phyloP scores from a whole-genome alignment of 805 yeast species.

The Torulaspora indica region DNA sequence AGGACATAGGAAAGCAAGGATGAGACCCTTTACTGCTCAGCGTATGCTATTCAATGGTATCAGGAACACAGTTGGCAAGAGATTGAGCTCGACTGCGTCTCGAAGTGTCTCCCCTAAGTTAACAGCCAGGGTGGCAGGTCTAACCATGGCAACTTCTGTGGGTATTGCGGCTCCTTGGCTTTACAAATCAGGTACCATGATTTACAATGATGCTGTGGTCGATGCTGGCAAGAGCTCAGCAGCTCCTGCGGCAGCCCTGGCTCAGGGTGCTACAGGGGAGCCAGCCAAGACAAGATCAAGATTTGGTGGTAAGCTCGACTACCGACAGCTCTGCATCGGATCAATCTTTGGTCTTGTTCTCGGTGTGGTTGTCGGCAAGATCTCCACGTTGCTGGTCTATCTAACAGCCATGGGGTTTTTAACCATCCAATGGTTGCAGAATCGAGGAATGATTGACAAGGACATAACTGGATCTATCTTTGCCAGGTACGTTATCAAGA shows the following conservation, averaged over 20 bases:
- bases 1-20: too few relatives aligned
- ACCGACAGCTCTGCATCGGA: slow-evolving; percentile 30
- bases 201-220: slow-evolving; percentile 19
- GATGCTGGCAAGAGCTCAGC: slow-evolving; percentile 17
- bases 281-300: slow-evolving; percentile 10
- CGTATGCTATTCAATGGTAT: slow-evolving; percentile 9
- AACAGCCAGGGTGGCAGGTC: slow-evolving; percentile 9
- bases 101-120: slow-evolving; percentile 5
- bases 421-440: slow-evolving; percentile 27
- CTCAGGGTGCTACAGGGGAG: slow-evolving; percentile 12
- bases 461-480: slow-evolving; percentile 16
- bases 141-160: slow-evolving; percentile 13
- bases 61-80: slow-evolving; percentile 2
- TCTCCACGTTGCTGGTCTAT: slow-evolving; percentile 26
- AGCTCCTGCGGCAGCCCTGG: slow-evolving; percentile 12
- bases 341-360: slow-evolving; percentile 28
- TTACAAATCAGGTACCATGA: slow-evolving; percentile 6
- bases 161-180: slow-evolving; percentile 16
- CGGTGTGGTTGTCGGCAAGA: slow-evolving; percentile 30
- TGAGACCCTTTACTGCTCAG: slow-evolving; percentile 11
- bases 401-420: slow-evolving; percentile 21
- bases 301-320: slow-evolving; percentile 16
- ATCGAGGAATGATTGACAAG: slow-evolving; percentile 24
- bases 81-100: neutral
- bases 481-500: slow-evolving; percentile 17